Evolutionary conservation across 2,329 filamentous ascomycete species (phyloP).

Genomic region (Neospermospora avenae): DNA sequence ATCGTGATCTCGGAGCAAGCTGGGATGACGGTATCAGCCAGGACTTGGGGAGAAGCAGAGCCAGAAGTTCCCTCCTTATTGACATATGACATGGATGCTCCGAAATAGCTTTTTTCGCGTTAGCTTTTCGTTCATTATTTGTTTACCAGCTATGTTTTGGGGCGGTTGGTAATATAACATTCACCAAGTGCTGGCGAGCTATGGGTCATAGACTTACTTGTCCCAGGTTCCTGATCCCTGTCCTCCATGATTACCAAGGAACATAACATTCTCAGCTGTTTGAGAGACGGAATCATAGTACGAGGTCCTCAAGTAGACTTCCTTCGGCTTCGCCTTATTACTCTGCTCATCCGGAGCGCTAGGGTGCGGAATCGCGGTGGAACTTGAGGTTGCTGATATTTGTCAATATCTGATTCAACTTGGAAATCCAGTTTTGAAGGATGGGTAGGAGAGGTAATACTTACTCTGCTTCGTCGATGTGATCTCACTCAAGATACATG

Average conservation of each 20-base stretch:
- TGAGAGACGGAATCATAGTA: constrained; percentile 45
- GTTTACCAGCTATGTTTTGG: background rate
- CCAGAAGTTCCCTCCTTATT: constrained; percentile 45
- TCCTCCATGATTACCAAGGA: constrained; percentile 57
- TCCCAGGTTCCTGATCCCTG: constrained; percentile 53
- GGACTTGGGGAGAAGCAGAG: constrained; percentile 45
- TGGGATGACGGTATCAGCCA: constrained; percentile 47
- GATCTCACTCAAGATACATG: background rate
- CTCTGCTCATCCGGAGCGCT: background rate
- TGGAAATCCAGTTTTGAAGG: background rate
- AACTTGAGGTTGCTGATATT: background rate
- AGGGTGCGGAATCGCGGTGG: constrained; percentile 12
- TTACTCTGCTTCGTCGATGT: background rate
- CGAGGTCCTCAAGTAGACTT: constrained; percentile 42
- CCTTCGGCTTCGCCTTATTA: background rate
- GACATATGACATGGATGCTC: constrained; percentile 56
- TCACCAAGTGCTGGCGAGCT: background rate
- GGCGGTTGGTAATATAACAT: background rate
- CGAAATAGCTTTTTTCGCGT: constrained; percentile 41
- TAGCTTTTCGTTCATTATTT: background rate
- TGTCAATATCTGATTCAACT: background rate
- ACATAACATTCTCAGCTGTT: constrained; percentile 50
- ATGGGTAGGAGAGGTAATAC: background rate
- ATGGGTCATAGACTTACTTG: constrained; percentile 35
- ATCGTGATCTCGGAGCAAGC: constrained; percentile 50